A percentile compares a stretch with the other conserved stretches of the same genome.
phyloP scores from a whole-genome alignment of 768 basidiomycete species.

The Serendipita sp. region DNA sequence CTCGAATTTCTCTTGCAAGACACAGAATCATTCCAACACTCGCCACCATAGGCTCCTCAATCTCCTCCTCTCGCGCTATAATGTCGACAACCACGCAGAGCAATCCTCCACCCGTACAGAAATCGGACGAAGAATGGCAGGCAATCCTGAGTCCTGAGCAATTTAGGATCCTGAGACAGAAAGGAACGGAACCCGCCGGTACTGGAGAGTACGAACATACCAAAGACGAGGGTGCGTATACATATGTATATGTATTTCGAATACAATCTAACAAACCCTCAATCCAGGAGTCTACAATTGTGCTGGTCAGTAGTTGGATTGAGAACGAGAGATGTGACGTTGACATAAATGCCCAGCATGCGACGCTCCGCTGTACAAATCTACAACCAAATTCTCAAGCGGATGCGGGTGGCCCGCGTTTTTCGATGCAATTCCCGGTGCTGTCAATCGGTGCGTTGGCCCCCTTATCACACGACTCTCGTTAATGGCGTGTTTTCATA shows the following conservation, averaged over 20 bases:
- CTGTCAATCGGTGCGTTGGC: constrained; percentile 36
- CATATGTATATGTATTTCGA: neutral
- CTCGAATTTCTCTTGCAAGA: neutral
- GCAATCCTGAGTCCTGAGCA: constrained; percentile 69
- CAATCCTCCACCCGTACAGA: constrained; percentile 14
- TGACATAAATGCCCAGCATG: constrained; percentile 36
- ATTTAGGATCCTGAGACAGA: constrained; percentile 72
- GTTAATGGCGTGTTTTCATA: neutral
- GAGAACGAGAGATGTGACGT: neutral
- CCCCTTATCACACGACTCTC: neutral
- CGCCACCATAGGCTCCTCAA: constrained; percentile 5
- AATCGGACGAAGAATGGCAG: constrained; percentile 71
- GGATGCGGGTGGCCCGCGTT: constrained; percentile 98
- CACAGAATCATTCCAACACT: neutral
- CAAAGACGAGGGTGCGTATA: constrained; percentile 48
- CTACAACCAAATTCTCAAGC: constrained; percentile 78
- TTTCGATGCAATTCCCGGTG: constrained; percentile 87
- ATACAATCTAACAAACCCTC: too few relatives aligned
- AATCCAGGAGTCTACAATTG: neutral
- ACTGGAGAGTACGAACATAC: constrained; percentile 71
- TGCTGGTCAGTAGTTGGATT: neutral
- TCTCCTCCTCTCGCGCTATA: neutral
- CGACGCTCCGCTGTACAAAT: constrained; percentile 71
- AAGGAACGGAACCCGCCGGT: constrained; percentile 69
- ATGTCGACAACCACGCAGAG: neutral